A percentile compares a stretch with the other conserved stretches of the same genome.
phyloP scores from a whole-genome alignment of 164 flowering plant species.

The Akebia trifoliata region DNA sequence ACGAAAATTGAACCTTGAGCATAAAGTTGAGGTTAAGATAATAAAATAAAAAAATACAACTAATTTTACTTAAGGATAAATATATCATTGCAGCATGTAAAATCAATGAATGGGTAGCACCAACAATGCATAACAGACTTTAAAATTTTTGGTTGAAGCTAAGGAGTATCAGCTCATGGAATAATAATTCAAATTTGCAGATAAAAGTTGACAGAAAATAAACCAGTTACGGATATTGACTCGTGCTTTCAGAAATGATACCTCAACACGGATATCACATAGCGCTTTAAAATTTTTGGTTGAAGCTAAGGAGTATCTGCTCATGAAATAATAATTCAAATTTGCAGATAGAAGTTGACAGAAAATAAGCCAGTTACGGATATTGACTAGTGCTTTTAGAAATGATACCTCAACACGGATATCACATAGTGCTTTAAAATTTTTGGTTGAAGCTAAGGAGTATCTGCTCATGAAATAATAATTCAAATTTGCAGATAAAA shows the following conservation, averaged over 20 bases:
- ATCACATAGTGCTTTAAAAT: slow-evolving; percentile 58
- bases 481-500: background rate
- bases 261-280: slow-evolving; percentile 99
- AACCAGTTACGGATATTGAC: background rate
- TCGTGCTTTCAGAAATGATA: slow-evolving; percentile 22
- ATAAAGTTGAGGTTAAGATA: background rate
- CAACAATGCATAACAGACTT: background rate
- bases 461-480: background rate
- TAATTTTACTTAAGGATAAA: background rate
- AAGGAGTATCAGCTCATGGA: background rate
- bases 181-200: background rate
- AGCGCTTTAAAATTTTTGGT: slow-evolving; percentile 14
- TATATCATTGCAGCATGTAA: background rate
- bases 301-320: background rate
- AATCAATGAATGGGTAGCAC: background rate
- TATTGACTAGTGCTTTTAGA: background rate
- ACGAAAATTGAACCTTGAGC: background rate
- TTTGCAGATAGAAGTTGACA: background rate
- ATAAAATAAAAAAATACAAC: background rate
- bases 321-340: background rate
- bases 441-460: background rate
- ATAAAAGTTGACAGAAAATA: background rate
- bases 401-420: slow-evolving; percentile 92
- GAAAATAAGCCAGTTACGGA: background rate
- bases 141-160: background rate